Conservation (phyloP, 306 rosid species). For the Acacia crassicarpa region DNA sequence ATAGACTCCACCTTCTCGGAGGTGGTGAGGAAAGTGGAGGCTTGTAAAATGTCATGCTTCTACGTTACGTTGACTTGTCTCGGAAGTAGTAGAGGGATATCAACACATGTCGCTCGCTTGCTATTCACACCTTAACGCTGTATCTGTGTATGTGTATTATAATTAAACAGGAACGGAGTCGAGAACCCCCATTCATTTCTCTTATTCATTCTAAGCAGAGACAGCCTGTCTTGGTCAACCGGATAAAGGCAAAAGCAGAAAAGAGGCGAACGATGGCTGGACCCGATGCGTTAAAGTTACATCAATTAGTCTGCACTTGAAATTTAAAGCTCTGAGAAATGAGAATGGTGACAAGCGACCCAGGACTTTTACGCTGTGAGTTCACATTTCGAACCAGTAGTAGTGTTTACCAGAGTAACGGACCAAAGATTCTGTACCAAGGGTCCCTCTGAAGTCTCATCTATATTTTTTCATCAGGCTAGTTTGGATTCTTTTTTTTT, state of each 20-base stretch:
- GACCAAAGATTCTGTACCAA: background rate
- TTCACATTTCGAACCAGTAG: background rate
- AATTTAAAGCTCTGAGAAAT: background rate
- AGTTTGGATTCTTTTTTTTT: background rate
- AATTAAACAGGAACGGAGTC: background rate
- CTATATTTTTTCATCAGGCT: background rate
- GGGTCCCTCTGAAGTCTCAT: background rate
- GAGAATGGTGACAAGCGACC: background rate
- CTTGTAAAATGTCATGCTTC: background rate
- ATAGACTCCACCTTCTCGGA: background rate
- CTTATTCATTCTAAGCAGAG: background rate
- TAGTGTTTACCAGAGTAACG: background rate
- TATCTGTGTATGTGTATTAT: background rate
- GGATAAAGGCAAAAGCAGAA: background rate
- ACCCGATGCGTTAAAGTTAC: background rate
- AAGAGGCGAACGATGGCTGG: background rate
- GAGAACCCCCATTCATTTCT: background rate
- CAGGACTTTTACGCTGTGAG: background rate
- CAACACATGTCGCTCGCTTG: background rate
- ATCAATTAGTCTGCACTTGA: background rate
- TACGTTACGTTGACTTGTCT: background rate
- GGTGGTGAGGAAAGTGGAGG: background rate
- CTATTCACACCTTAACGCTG: background rate
- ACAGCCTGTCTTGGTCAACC: background rate
- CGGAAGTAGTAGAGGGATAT: background rate